These are phyloP conservation scores for Boletus reticulatus DNA, from an alignment of 768 basidiomycete genomes.

Conservation along the genomic window DNA sequence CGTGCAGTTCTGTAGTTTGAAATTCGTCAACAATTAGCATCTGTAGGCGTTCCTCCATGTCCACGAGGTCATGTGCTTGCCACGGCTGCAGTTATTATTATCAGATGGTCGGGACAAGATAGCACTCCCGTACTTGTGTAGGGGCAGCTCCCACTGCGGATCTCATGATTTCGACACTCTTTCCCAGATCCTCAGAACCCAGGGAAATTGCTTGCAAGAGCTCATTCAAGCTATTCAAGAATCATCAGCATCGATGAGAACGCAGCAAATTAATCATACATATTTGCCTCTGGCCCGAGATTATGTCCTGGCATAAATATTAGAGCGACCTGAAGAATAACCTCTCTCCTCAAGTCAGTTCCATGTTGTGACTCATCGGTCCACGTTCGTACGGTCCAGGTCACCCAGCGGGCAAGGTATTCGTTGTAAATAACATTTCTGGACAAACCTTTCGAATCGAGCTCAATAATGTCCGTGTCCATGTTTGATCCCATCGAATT, in stretches of 20 bases:
- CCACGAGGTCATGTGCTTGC: slow-evolving; percentile 45
- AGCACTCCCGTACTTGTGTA: slow-evolving; percentile 13
- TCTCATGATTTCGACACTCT: slow-evolving; percentile 17
- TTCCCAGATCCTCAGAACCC: slow-evolving; percentile 20
- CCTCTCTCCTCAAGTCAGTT: slow-evolving; percentile 44
- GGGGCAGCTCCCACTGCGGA: slow-evolving; percentile 2
- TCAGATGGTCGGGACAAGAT: neutral
- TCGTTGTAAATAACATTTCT: slow-evolving; percentile 47
- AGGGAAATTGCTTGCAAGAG: slow-evolving; percentile 19
- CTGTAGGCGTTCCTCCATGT: slow-evolving; percentile 56
- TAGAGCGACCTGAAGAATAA: slow-evolving; percentile 45
- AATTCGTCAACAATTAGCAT: slow-evolving; percentile 29
- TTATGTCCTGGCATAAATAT: slow-evolving; percentile 41
- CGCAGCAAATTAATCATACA: slow-evolving; percentile 31
- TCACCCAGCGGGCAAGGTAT: slow-evolving; percentile 68
- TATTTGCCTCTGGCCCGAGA: slow-evolving; percentile 23
- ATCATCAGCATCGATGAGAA: slow-evolving; percentile 5
- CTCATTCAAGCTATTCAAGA: slow-evolving; percentile 17
- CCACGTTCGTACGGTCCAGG: slow-evolving; percentile 54
- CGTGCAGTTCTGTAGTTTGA: neutral
- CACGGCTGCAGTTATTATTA: slow-evolving; percentile 41
- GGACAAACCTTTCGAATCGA: slow-evolving; percentile 18
- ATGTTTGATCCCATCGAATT: slow-evolving; percentile 10
- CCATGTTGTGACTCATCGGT: slow-evolving; percentile 32
- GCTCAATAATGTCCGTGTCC: slow-evolving; percentile 16